Base-by-base conservation (phyloP, 441 rosid genomes). In the Populus hybrid region DNA sequence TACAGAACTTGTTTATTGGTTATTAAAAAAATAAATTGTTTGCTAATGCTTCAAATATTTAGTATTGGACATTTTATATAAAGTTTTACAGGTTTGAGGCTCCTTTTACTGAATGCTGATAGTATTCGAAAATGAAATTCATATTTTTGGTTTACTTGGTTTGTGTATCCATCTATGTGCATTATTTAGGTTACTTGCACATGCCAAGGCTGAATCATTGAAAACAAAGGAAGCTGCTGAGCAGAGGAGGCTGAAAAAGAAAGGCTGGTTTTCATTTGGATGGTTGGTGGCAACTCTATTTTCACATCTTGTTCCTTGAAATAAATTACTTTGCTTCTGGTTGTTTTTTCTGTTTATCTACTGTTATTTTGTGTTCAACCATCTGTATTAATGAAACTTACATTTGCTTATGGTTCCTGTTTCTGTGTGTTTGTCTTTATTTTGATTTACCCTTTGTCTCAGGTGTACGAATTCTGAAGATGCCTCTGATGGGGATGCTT, bases 201-300 rank as follows among this genome's bases (percentile, higher is more conserved):
- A 97, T 91, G 99, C 97, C 67, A 97, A 93, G 90, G 91, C 90
- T 86, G 99, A 95, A 90, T 92, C 95, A 78, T 93, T 90, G 65
- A 91, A 85, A 78, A 86, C 93, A 18, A 97, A 95, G 89, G 98
- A 93, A 86, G 99, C 93, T 75, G 99, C 99, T 80, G 97, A 93
- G 83, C 93, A 83, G 83, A 90, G 90, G 82, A 88, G 84, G 87
- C 87, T 85, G 79, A 86, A 87, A 81, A 92, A 90, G 88, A 89
- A 86, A 76, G 87, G 95, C 80, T 97, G 99, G 99, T 93, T 92
- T 84, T 89, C 97, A 34, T 86, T 93, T 79, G 79, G 87, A 75
- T 92, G 98, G 99, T 97, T 82, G 81, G 95, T 83, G 79, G 79
- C 77, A 77, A 67, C 70, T 78, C 82, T 71, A 34, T 65, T 42